Evolutionary conservation across 306 rosid species (phyloP).

Genomic region (Vigna hirtella): DNA sequence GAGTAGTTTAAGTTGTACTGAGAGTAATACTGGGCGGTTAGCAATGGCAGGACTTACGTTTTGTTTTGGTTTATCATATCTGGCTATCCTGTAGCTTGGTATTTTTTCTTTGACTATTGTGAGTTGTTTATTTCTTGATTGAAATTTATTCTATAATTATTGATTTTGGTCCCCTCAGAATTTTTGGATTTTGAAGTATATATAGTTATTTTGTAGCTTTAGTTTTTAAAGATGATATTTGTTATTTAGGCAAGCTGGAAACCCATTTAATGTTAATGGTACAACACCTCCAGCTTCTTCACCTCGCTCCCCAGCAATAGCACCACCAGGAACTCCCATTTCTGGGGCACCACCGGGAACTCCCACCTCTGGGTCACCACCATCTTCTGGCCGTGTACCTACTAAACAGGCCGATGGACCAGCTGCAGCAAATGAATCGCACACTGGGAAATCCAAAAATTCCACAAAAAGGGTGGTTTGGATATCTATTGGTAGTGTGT

Average conservation of each 20-base stretch:
- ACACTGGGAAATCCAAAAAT: conserved; percentile 63
- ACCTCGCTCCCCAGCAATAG: conserved; percentile 57
- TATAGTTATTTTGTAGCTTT: conserved; percentile 32
- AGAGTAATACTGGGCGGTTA: background rate
- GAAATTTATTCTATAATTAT: conserved; percentile 14
- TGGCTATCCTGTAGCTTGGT: conserved; percentile 12
- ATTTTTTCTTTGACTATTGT: conserved; percentile 15
- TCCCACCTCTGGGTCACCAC: conserved; percentile 38
- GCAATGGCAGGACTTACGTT: conserved; percentile 16
- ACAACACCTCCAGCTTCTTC: conserved; percentile 61
- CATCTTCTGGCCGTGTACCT: conserved; percentile 59
- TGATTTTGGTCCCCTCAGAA: conserved; percentile 22
- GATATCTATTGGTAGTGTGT: conserved; percentile 72
- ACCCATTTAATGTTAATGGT: conserved; percentile 74
- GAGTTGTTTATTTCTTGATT: conserved; percentile 26
- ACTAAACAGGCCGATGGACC: conserved; percentile 78
- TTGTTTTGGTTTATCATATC: background rate
- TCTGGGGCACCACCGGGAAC: conserved; percentile 56
- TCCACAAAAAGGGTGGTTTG: conserved; percentile 74
- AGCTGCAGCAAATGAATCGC: conserved; percentile 60
- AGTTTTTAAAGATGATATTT: conserved; percentile 38
- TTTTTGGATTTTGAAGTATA: conserved; percentile 15
- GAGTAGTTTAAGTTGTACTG: conserved; percentile 29
- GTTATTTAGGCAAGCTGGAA: conserved; percentile 81
- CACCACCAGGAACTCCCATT: conserved; percentile 55